Conservation (phyloP, 2,329 filamentous ascomycete species). For the Aspergillus texensis region DNA sequence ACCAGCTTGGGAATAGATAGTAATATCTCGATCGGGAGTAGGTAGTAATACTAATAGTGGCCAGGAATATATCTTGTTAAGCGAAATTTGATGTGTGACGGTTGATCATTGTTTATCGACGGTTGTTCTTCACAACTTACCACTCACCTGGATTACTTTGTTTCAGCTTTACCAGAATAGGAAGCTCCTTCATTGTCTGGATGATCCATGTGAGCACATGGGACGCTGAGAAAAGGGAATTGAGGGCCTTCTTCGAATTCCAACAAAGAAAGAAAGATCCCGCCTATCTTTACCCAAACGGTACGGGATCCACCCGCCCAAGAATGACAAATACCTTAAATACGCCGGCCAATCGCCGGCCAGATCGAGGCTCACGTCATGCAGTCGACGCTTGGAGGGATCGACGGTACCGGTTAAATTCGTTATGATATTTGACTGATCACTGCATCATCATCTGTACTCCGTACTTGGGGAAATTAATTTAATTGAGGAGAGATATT, state of each 20-base stretch:
- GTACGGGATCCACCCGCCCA: conserved; percentile 8
- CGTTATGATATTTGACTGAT: neutral
- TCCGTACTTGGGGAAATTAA: neutral
- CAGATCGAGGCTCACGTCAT: conserved; percentile 18
- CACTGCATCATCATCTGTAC: neutral
- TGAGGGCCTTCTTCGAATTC: neutral
- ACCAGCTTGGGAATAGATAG: neutral
- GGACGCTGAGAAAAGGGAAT: neutral
- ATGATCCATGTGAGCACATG: conserved; percentile 6
- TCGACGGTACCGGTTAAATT: neutral
- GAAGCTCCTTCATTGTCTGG: neutral
- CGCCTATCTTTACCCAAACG: conserved; percentile 24
- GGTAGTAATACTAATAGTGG: neutral
- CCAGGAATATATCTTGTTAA: neutral
- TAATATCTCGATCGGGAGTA: neutral
- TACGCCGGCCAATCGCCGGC: conserved; percentile 19
- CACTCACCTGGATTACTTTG: conserved; percentile 6
- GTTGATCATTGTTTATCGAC: neutral
- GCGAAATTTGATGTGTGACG: neutral
- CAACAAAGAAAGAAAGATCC: neutral
- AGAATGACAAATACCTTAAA: conserved; percentile 32
- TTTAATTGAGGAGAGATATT: neutral
- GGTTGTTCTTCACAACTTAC: conserved; percentile 7
- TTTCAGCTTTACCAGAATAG: neutral
- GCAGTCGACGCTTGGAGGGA: conserved; percentile 2